phyloP scores from a whole-genome alignment of 2,329 filamentous ascomycete species.

The Fusarium pseudonygamai region DNA sequence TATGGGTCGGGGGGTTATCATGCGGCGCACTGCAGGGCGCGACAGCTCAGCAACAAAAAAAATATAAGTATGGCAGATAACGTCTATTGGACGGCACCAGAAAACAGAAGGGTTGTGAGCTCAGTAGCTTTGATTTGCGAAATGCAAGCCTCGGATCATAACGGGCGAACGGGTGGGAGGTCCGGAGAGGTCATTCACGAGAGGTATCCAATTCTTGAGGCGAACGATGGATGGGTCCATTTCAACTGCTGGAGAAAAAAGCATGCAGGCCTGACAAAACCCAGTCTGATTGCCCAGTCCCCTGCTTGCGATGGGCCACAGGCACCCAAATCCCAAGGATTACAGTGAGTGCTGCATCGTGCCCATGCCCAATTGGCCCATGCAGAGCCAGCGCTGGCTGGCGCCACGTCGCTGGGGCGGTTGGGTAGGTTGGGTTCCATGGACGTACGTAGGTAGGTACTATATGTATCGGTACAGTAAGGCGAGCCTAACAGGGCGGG shows the following conservation, averaged over 20 bases:
- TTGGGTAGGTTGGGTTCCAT: constrained; percentile 40
- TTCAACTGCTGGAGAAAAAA: constrained; percentile 30
- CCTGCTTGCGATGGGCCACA: constrained; percentile 38
- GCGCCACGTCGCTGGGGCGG: constrained; percentile 44
- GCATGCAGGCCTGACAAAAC: constrained; percentile 41
- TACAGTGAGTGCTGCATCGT: constrained; percentile 38
- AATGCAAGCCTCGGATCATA: constrained; percentile 47
- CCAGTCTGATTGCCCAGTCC: constrained; percentile 31
- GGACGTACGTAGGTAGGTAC: neutral
- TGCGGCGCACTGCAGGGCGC: constrained; percentile 36
- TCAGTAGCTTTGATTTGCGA: constrained; percentile 41
- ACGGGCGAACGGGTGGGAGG: constrained; percentile 47
- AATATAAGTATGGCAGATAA: constrained; percentile 11
- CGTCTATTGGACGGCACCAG: constrained; percentile 31
- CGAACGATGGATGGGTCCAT: constrained; percentile 33
- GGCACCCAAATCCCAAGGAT: constrained; percentile 35
- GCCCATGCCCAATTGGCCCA: constrained; percentile 46
- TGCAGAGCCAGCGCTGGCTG: constrained; percentile 36
- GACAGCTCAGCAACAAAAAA: constrained; percentile 34
- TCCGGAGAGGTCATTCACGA: constrained; percentile 45
- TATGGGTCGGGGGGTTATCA: constrained; percentile 39
- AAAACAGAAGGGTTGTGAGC: constrained; percentile 30
- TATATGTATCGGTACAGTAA: constrained; percentile 18
- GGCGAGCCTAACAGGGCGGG: constrained; percentile 34
- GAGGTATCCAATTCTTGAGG: constrained; percentile 36